A percentile compares a stretch with the other conserved stretches of the same genome.
phyloP scores from a whole-genome alignment of 208 protist genomes.

The Tetramitus jugosus region DNA sequence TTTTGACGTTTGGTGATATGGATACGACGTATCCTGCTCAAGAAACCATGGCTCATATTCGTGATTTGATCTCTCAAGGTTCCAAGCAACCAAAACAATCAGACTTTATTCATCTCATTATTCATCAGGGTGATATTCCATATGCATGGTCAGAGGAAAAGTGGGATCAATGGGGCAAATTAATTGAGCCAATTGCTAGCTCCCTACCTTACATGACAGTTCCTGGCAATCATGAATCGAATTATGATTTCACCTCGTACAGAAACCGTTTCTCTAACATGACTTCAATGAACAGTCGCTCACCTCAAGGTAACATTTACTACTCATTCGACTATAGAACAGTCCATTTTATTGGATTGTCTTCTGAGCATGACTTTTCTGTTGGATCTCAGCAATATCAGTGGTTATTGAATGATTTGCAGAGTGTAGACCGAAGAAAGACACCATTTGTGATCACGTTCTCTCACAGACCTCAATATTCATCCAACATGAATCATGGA shows the following conservation, averaged over 20 bases:
- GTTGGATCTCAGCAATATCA: constrained; percentile 35
- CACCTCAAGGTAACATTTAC: constrained; percentile 33
- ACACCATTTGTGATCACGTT: constrained; percentile 49
- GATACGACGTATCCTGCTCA: background rate
- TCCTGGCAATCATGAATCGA: constrained; percentile 46
- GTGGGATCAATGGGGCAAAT: constrained; percentile 32
- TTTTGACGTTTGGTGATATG: constrained; percentile 12
- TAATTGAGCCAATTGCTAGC: constrained; percentile 26
- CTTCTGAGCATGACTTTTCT: constrained; percentile 39
- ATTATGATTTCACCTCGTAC: background rate
- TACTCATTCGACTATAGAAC: constrained; percentile 42
- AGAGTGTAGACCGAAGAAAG: constrained; percentile 29
- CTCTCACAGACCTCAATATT: constrained; percentile 47
- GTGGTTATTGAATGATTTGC: constrained; percentile 44
- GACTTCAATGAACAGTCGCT: background rate
- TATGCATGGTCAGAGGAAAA: background rate
- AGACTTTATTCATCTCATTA: constrained; percentile 16
- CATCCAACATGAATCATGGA: constrained; percentile 32
- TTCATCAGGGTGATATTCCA: constrained; percentile 14
- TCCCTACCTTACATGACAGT: constrained; percentile 35
- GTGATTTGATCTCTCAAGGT: background rate
- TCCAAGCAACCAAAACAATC: too few species aligned
- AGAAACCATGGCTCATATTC: background rate
- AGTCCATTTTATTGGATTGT: constrained; percentile 45
- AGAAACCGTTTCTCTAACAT: background rate